Percentiles rank a stretch among this genome's conserved stretches.
These are phyloP conservation scores for Pichia sp. DNA, from an alignment of 1,139 yeast species.

Conservation along the genomic window DNA sequence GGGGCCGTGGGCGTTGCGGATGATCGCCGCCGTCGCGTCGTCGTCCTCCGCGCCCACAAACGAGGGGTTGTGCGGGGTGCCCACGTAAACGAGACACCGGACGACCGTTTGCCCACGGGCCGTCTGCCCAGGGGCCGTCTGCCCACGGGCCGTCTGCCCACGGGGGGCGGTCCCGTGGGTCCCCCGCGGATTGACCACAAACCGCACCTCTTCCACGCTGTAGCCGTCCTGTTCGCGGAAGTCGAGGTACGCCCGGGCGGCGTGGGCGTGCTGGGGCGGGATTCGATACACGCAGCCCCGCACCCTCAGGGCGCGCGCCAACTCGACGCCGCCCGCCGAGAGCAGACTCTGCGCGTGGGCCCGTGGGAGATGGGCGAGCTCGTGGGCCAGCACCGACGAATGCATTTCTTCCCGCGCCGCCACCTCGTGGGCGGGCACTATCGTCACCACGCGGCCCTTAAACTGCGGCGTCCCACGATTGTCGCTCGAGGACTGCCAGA, in stretches of 20 bases:
- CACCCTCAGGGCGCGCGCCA: conserved; percentile 40
- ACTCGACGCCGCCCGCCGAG: not conserved
- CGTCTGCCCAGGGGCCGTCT: too few species aligned
- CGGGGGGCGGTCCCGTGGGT: too few species aligned
- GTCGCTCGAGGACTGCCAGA: conserved; percentile 89
- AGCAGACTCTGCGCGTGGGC: not conserved
- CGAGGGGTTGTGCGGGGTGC: conserved; percentile 72
- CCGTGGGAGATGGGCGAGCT: conserved; percentile 26
- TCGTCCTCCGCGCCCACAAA: conserved; percentile 76
- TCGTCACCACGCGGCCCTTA: conserved; percentile 86
- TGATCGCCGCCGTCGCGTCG: conserved; percentile 53
- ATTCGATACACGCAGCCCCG: conserved; percentile 86
- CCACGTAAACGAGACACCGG: conserved; percentile 72
- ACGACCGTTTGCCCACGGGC: conserved; percentile 37
- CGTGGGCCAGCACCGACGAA: conserved; percentile 42
- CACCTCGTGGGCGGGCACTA: conserved; percentile 56
- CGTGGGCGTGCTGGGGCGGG: conserved; percentile 54
- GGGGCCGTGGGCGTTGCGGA: conserved; percentile 59
- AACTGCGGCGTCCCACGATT: conserved; percentile 81
- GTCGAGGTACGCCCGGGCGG: conserved; percentile 65
- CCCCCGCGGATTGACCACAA: too few species aligned
- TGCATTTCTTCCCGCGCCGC: conserved; percentile 36
- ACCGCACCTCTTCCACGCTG: conserved; percentile 62
- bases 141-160: too few species aligned
- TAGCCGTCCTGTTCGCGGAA: conserved; percentile 88